Conservation (phyloP, 768 basidiomycete species). For the Panaeolus cyanescens region DNA sequence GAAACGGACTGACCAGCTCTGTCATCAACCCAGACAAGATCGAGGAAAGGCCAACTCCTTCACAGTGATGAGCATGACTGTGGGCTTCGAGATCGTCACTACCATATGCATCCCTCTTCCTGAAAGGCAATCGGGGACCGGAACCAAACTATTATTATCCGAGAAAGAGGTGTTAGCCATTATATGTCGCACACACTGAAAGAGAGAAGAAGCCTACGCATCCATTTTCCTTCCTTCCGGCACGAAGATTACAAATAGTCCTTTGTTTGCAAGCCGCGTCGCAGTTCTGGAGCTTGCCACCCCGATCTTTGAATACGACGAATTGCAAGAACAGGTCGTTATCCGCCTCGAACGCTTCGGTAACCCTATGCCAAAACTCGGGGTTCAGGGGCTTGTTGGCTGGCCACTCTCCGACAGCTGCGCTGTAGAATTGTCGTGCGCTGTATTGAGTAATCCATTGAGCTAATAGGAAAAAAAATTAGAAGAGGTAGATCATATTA, state of each 20-base stretch:
- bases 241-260: slow-evolving; percentile 23
- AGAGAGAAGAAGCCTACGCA: too few relatives aligned
- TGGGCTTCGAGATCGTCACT: neutral
- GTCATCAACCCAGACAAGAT: slow-evolving; percentile 23
- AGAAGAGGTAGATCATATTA: neutral
- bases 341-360: slow-evolving; percentile 51
- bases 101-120: slow-evolving; percentile 12
- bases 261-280: slow-evolving; percentile 22
- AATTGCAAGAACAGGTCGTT: slow-evolving; percentile 49
- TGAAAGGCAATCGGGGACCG: slow-evolving; percentile 23
- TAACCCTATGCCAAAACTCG: slow-evolving; percentile 63
- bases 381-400: slow-evolving; percentile 43
- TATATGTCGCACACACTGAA: too few relatives aligned
- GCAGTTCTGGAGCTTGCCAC: slow-evolving; percentile 15
- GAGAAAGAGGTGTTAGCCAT: too few relatives aligned
- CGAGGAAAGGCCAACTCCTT: slow-evolving; percentile 28
- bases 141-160: neutral
- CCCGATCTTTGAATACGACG: slow-evolving; percentile 28
- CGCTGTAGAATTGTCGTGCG: slow-evolving; percentile 52
- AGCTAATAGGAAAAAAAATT: slow-evolving; percentile 27
- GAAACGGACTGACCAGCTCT: slow-evolving; percentile 11
- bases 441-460: slow-evolving; percentile 59
- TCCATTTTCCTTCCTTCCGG: slow-evolving; percentile 24
- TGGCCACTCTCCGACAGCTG: slow-evolving; percentile 40
- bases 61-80: slow-evolving; percentile 28